Conservation (phyloP, 1,284 basidiomycete species). For the Mycena sp. region DNA sequence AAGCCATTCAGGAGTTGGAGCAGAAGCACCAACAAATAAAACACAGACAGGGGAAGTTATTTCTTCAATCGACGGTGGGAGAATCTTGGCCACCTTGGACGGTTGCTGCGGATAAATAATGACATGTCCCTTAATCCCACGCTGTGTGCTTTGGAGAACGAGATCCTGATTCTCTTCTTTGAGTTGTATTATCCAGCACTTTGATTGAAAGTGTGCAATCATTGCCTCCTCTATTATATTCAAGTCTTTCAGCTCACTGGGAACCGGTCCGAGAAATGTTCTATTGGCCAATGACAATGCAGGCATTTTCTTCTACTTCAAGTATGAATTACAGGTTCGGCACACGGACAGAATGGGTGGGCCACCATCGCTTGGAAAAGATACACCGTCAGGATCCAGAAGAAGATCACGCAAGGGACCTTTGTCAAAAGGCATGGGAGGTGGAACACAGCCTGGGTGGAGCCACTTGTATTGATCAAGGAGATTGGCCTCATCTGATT, state of each 20-base stretch:
- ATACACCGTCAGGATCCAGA: not conserved
- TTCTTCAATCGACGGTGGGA: slow-evolving; percentile 45
- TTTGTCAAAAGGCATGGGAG: too few relatives aligned
- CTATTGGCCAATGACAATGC: too few relatives aligned
- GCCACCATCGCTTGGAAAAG: not conserved
- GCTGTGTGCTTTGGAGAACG: slow-evolving; percentile 31
- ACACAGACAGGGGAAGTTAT: too few relatives aligned
- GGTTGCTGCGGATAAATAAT: slow-evolving; percentile 48
- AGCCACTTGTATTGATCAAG: too few relatives aligned
- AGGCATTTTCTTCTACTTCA: too few relatives aligned
- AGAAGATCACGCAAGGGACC: not conserved
- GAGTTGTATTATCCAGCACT: slow-evolving; percentile 37
- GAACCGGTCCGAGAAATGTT: slow-evolving; percentile 40
- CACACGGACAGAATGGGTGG: not conserved
- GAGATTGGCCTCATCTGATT: too few relatives aligned
- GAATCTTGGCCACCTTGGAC: slow-evolving; percentile 30
- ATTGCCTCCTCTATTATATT: slow-evolving; percentile 43
- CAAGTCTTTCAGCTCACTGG: slow-evolving; percentile 35
- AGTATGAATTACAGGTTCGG: too few relatives aligned
- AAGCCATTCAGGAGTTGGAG: too few relatives aligned
- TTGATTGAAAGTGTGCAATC: slow-evolving; percentile 24
- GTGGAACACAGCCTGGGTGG: not conserved
- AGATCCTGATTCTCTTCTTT: slow-evolving; percentile 23
- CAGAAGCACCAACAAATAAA: too few relatives aligned
- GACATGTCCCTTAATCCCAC: slow-evolving; percentile 45